phyloP scores from a whole-genome alignment of 169 alveolate species.

The Perkinsus marinus region DNA sequence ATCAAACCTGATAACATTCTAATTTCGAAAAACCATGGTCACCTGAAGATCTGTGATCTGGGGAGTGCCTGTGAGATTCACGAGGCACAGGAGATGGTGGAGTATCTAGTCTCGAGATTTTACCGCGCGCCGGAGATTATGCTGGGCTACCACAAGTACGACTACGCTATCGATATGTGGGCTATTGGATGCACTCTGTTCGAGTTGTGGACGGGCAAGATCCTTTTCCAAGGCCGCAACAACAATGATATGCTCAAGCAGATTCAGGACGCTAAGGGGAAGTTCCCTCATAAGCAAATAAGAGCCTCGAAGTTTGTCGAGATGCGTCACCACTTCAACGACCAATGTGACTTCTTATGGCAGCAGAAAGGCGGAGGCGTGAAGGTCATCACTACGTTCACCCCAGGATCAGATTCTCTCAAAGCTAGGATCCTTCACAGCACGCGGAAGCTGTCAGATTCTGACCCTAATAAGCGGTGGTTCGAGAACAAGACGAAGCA shows the following conservation, averaged over 20 bases:
- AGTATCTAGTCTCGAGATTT: constrained; percentile 82
- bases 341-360: constrained; percentile 35
- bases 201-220: constrained; percentile 92
- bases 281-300: constrained; percentile 73
- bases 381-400: constrained; percentile 18
- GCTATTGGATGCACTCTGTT: constrained; percentile 84
- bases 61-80: constrained; percentile 78
- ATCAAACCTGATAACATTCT: constrained; percentile 91
- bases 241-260: constrained; percentile 87
- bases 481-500: constrained; percentile 46
- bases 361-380: constrained; percentile 47
- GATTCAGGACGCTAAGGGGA: constrained; percentile 85
- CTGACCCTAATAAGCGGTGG: constrained; percentile 35
- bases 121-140: constrained; percentile 97
- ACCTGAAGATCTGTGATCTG: constrained; percentile 85
- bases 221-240: constrained; percentile 83
- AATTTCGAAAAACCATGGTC: constrained; percentile 58
- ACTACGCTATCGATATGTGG: constrained; percentile 85
- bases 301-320: constrained; percentile 63
- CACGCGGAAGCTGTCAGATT: constrained; percentile 23
- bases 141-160: constrained; percentile 73
- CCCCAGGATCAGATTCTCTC: not conserved
- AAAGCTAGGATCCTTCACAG: constrained; percentile 1
- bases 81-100: constrained; percentile 68
- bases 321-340: constrained; percentile 55